phyloP scores from a whole-genome alignment of 805 yeast species.

The Teunomyces tritomae region DNA sequence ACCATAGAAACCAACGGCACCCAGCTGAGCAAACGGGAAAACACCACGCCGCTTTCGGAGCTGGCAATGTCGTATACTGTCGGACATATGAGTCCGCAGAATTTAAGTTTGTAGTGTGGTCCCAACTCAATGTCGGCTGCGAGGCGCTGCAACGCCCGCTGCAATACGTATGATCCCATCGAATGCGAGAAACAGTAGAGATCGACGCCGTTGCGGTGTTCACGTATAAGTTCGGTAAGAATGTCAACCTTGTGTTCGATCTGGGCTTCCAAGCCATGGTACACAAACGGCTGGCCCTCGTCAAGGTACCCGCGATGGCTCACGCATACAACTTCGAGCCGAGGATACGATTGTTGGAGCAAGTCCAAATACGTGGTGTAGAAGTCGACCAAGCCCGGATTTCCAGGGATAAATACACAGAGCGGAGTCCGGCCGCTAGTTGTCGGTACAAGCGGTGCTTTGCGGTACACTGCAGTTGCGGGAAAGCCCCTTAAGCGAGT shows the following conservation, averaged over 20 bases:
- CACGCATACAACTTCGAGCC: conserved; percentile 53
- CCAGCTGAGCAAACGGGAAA: conserved; percentile 21
- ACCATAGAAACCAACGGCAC: conserved; percentile 40
- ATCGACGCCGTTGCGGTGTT: conserved; percentile 21
- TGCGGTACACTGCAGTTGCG: conserved; percentile 16
- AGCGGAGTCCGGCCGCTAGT: conserved; percentile 18
- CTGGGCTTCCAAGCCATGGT: conserved; percentile 52
- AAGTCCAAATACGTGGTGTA: conserved; percentile 53
- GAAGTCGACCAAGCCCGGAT: conserved; percentile 70
- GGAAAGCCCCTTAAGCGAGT: conserved; percentile 10
- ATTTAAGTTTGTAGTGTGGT: conserved; percentile 28
- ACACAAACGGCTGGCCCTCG: conserved; percentile 13
- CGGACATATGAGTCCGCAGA: conserved; percentile 67
- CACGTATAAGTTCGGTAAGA: conserved; percentile 31
- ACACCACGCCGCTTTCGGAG: conserved; percentile 32
- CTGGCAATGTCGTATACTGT: conserved; percentile 62
- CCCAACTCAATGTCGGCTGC: conserved; percentile 20
- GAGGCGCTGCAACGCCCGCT: conserved; percentile 12
- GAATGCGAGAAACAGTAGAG: conserved; percentile 65
- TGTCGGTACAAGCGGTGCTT: conserved; percentile 4
- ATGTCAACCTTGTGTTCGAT: conserved; percentile 54
- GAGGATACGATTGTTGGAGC: conserved; percentile 41
- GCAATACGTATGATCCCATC: conserved; percentile 64
- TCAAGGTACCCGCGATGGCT: conserved; percentile 59
- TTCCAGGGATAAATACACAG: conserved; percentile 68